phyloP scores from a whole-genome alignment of 1,139 yeast genomes.

The Taphrina sp. region DNA sequence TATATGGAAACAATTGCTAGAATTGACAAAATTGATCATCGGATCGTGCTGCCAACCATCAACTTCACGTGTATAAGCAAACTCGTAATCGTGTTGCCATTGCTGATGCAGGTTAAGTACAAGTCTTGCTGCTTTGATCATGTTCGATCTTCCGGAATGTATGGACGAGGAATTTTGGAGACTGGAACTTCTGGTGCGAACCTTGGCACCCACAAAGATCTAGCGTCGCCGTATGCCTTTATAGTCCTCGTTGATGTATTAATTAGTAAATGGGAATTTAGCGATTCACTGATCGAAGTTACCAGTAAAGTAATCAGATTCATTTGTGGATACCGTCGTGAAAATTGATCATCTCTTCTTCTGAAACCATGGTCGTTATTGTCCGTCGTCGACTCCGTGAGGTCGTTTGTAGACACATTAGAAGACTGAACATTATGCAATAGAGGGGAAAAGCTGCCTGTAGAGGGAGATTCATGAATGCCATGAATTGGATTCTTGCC shows the following conservation, averaged over 20 bases:
- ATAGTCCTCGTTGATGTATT: background rate
- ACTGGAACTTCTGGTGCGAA: no score
- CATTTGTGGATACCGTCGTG: conserved; percentile 17
- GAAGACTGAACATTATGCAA: conserved; percentile 3
- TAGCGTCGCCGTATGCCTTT: conserved; percentile 7
- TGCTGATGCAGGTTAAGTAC: no score
- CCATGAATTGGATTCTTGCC: background rate
- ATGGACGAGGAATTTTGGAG: no score
- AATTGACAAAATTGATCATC: no score
- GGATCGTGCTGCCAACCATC: no score
- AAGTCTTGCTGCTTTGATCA: no score
- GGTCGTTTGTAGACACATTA: conserved; percentile 1
- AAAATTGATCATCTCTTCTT: background rate
- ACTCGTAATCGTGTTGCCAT: no score
- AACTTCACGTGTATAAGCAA: no score
- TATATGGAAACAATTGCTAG: no score
- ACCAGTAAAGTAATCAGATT: conserved; percentile 10
- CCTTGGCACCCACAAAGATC: conserved; percentile 18
- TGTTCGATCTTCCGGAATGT: no score
- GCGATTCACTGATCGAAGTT: background rate
- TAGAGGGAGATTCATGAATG: background rate
- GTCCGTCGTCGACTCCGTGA: background rate
- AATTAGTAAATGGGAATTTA: background rate
- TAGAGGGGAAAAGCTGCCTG: conserved; percentile 7
- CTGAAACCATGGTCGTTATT: background rate